A percentile compares a stretch with the other conserved stretches of the same genome.
Evolutionary conservation across 1,284 basidiomycete genomes (phyloP).

Genomic region (Leccinum griseonigrum): DNA sequence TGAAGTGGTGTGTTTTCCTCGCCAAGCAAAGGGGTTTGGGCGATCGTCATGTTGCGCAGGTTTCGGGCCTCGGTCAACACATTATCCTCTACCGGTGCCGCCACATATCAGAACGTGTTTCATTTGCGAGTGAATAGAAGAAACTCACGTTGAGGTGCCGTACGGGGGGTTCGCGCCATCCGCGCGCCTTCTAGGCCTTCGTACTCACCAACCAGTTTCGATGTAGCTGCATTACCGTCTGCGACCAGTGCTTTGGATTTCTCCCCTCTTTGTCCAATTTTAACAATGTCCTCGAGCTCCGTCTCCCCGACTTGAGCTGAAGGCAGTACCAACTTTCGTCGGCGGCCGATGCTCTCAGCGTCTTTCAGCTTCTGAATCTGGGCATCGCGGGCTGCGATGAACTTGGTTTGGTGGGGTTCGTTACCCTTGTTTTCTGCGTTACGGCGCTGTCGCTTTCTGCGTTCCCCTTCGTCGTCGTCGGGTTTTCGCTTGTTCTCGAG

Average conservation of each 20-base stretch:
- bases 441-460: constrained; percentile 81
- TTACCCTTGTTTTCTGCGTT: constrained; percentile 61
- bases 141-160: constrained; percentile 84
- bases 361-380: constrained; percentile 98
- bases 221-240: constrained; percentile 82
- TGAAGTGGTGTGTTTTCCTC: constrained; percentile 96
- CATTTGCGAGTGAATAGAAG: constrained; percentile 5
- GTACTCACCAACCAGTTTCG: constrained; percentile 87
- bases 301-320: constrained; percentile 93
- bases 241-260: constrained; percentile 82
- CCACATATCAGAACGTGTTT: constrained; percentile 12
- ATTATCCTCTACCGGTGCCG: constrained; percentile 69
- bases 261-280: constrained; percentile 94
- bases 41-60: constrained; percentile 86
- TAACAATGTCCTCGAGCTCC: constrained; percentile 98
- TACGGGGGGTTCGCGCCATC: constrained; percentile 90
- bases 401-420: constrained; percentile 79
- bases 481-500: constrained; percentile 92
- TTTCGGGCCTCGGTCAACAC: constrained; percentile 95
- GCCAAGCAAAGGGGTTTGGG: constrained; percentile 93
- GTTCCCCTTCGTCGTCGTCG: constrained; percentile 84
- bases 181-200: constrained; percentile 84
- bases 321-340: constrained; percentile 85
- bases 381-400: constrained; percentile 90
- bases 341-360: constrained; percentile 90